These are phyloP conservation scores for Cetradonia linearis DNA, from an alignment of 495 filamentous ascomycete species.

Conservation along the genomic window DNA sequence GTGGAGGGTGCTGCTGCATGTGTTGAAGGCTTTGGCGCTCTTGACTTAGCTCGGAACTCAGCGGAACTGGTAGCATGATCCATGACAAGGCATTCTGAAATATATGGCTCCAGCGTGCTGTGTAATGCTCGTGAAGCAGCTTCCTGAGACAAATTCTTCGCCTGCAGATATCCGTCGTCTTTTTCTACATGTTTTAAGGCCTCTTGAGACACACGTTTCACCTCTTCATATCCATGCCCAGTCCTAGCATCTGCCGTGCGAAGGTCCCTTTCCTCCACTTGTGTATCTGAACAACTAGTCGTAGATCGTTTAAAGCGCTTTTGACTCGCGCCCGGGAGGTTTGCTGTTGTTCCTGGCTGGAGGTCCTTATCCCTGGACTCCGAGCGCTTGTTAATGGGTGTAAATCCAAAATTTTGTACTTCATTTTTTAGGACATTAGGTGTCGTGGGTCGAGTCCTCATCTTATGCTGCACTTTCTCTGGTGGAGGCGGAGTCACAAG, in stretches of 20 bases:
- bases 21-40: slow-evolving; percentile 25
- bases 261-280: not conserved
- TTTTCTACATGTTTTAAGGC: not conserved
- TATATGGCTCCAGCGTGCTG: not conserved
- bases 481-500: not conserved
- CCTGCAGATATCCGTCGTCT: slow-evolving; percentile 6
- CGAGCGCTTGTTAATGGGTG: not conserved
- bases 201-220: slow-evolving; percentile 11
- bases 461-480: not conserved
- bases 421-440: not conserved
- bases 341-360: not conserved
- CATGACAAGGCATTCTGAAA: not conserved
- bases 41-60: slow-evolving; percentile 2
- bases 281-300: not conserved
- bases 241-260: not conserved
- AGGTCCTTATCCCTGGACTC: not conserved
- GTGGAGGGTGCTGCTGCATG: slow-evolving; percentile 35
- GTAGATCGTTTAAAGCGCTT: not conserved
- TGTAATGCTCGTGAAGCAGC: not conserved
- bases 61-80: slow-evolving; percentile 1
- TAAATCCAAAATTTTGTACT: not conserved
- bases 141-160: slow-evolving; percentile 7
- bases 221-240: slow-evolving; percentile 1
- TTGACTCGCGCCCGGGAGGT: not conserved
- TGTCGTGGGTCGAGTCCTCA: not conserved